Evolutionary conservation across 352 stramenopile species (phyloP).

Genomic region (Phytopythium ostracodes): DNA sequence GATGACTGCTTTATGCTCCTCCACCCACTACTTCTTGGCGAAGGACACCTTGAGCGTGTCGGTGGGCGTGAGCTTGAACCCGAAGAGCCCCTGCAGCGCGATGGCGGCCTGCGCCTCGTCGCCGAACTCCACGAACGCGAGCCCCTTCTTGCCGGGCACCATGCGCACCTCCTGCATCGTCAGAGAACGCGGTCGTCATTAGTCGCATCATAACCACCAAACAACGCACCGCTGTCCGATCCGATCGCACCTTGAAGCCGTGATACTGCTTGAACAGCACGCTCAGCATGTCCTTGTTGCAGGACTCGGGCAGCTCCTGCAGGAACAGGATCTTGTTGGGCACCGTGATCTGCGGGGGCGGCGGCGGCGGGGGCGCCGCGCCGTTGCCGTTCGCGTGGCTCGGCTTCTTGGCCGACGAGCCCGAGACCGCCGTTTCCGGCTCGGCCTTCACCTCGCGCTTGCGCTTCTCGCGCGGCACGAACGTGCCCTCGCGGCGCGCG

Average conservation of each 20-base stretch:
- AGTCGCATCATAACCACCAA: too few relatives aligned
- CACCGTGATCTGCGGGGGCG: conserved; percentile 37
- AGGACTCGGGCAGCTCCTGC: conserved; percentile 90
- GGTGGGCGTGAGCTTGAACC: conserved; percentile 84
- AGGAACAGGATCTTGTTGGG: conserved; percentile 94
- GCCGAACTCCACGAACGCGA: conserved; percentile 97
- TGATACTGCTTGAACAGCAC: conserved; percentile 97
- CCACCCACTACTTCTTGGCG: conserved; percentile 83
- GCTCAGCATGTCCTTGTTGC: conserved; percentile 94
- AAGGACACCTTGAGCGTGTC: conserved; percentile 82
- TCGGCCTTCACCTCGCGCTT: conserved; percentile 57
- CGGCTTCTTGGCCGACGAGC: conserved; percentile 23
- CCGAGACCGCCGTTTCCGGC: conserved; percentile 12
- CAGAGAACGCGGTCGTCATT: neutral
- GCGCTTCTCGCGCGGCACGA: conserved; percentile 77
- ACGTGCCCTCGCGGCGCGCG: conserved; percentile 60
- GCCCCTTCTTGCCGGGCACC: conserved; percentile 89
- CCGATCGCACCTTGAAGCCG: conserved; percentile 85
- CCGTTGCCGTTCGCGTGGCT: conserved; percentile 12
- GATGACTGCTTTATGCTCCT: too few relatives aligned
- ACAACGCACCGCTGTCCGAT: neutral
- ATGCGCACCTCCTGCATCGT: conserved; percentile 88
- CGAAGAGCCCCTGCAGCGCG: conserved; percentile 71
- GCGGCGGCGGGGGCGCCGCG: conserved; percentile 22
- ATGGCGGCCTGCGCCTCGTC: conserved; percentile 81